These are phyloP conservation scores for Psilocybe cyanescens DNA, from an alignment of 768 basidiomycete species.

Conservation along the genomic window DNA sequence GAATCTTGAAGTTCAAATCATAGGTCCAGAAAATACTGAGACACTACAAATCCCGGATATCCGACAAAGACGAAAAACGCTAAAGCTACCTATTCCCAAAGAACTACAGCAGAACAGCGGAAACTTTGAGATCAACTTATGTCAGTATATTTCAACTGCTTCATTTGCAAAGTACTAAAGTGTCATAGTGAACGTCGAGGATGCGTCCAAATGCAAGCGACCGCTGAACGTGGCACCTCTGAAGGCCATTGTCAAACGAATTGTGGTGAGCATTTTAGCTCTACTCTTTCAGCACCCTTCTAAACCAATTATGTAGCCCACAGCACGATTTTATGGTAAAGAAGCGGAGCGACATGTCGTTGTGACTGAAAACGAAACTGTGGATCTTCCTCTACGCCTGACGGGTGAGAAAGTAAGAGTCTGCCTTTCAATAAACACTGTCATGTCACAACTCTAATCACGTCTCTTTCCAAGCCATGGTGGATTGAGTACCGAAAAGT, in stretches of 20 bases:
- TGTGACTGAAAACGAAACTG: slow-evolving; percentile 75
- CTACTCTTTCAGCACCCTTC: background rate
- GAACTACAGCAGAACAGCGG: slow-evolving; percentile 71
- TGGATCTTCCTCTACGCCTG: slow-evolving; percentile 78
- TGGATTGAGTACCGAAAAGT: slow-evolving; percentile 69
- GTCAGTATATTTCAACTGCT: slow-evolving; percentile 39
- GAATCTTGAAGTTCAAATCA: slow-evolving; percentile 82
- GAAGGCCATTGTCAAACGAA: slow-evolving; percentile 81
- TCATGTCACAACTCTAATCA: background rate
- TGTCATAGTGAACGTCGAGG: slow-evolving; percentile 76
- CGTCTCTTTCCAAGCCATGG: slow-evolving; percentile 73
- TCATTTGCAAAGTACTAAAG: slow-evolving; percentile 13
- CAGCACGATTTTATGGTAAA: slow-evolving; percentile 82
- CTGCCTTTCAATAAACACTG: background rate
- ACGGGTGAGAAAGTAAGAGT: slow-evolving; percentile 86
- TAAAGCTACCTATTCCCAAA: slow-evolving; percentile 72
- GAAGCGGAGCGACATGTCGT: slow-evolving; percentile 57
- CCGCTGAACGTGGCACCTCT: slow-evolving; percentile 76
- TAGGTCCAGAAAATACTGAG: slow-evolving; percentile 72
- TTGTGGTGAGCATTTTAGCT: slow-evolving; percentile 55
- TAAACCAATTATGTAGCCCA: slow-evolving; percentile 58
- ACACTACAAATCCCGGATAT: slow-evolving; percentile 59
- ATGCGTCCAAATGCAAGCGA: slow-evolving; percentile 86
- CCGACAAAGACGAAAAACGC: slow-evolving; percentile 51
- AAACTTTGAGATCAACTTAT: slow-evolving; percentile 76